Evolutionary conservation across 257 asterid genomes (phyloP).

Genomic region (Catharanthus roseus): DNA sequence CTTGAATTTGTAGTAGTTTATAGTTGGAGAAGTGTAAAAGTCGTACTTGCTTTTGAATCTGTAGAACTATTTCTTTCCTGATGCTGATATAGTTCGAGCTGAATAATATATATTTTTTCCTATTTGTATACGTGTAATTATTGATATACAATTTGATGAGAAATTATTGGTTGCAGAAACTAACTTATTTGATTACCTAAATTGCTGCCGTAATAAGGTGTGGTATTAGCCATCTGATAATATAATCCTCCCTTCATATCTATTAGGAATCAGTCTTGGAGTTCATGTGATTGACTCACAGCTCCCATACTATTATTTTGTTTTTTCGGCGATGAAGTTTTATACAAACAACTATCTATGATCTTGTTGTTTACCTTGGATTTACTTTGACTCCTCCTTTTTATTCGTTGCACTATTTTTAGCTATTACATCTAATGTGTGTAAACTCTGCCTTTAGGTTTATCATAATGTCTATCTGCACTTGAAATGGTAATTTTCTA

Average conservation of each 20-base stretch:
- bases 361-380: background rate
- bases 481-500: constrained; percentile 22
- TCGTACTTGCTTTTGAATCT: background rate
- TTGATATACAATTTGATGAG: background rate
- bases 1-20: background rate
- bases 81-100: background rate
- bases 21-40: background rate
- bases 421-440: background rate
- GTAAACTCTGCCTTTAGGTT: background rate
- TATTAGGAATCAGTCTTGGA: background rate
- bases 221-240: background rate
- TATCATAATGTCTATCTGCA: background rate
- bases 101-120: background rate
- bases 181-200: background rate
- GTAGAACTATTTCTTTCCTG: background rate
- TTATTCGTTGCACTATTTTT: background rate
- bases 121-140: background rate
- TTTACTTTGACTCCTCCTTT: background rate
- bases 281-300: background rate
- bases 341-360: background rate
- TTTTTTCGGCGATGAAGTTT: background rate
- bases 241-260: no score
- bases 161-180: background rate
- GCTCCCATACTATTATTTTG: background rate
- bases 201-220: background rate